A percentile compares a stretch with the other conserved stretches of the same genome.
Evolutionary conservation across 371 early-diverging fungal genomes (phyloP).

Genomic region (Mortierella sp.): DNA sequence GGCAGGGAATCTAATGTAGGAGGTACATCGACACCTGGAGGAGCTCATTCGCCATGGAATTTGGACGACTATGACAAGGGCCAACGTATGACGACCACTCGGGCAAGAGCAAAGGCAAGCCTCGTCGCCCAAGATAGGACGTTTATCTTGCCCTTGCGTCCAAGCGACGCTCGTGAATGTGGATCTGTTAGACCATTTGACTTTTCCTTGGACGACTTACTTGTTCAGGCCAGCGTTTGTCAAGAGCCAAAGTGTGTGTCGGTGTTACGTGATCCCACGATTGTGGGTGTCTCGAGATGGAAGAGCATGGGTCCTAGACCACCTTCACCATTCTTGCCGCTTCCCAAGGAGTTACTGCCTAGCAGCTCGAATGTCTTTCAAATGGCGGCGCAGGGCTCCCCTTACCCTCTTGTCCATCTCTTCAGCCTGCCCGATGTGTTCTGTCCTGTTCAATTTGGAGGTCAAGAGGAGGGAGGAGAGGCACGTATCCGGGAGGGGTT

Average conservation of each 20-base stretch:
- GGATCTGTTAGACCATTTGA: constrained; percentile 24
- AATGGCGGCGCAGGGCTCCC: constrained; percentile 14
- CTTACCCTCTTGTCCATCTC: constrained; percentile 42
- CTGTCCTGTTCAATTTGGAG: constrained; percentile 25
- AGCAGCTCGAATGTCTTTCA: constrained; percentile 28
- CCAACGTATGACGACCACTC: constrained; percentile 34
- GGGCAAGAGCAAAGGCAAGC: constrained; percentile 9
- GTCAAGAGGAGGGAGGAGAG: constrained; percentile 10
- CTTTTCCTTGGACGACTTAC: constrained; percentile 46
- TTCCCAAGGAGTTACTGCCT: background rate
- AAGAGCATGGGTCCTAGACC: constrained; percentile 10
- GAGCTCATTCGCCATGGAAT: background rate
- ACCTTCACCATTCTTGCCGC: background rate
- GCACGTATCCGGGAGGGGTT: background rate
- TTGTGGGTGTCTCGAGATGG: constrained; percentile 37
- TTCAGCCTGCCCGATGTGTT: constrained; percentile 37
- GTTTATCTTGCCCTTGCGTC: background rate
- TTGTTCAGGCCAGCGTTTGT: background rate
- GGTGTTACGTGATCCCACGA: background rate
- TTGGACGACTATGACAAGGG: background rate
- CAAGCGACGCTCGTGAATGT: background rate
- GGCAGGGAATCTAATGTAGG: background rate
- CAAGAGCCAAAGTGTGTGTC: background rate
- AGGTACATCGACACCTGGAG: background rate
- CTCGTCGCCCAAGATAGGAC: background rate